A percentile compares a stretch with the other conserved stretches of the same genome.
phyloP scores from a whole-genome alignment of 1,139 yeast genomes.

The Citeromyces siamensis region DNA sequence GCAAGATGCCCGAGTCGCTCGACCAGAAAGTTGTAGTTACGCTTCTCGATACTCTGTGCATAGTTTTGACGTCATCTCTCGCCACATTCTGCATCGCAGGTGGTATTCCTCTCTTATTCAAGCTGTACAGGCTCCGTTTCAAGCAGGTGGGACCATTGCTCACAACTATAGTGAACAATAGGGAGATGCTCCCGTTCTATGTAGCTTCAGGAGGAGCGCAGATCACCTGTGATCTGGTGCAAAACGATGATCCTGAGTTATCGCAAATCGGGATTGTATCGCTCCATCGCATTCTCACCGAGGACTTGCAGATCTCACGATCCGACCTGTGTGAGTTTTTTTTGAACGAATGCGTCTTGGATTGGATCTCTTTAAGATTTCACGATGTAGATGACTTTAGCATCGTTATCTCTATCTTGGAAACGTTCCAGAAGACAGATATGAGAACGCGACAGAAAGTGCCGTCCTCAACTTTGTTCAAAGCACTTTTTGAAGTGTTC shows the following conservation, averaged over 20 bases:
- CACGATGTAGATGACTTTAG: slow-evolving; percentile 17
- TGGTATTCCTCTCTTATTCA: slow-evolving; percentile 30
- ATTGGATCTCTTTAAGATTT: slow-evolving; percentile 35
- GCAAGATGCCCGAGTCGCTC: not conserved
- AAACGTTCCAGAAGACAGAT: slow-evolving; percentile 30
- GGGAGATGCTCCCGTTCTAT: slow-evolving; percentile 28
- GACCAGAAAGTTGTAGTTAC: slow-evolving; percentile 18
- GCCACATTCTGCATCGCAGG: slow-evolving; percentile 45
- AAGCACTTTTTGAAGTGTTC: slow-evolving; percentile 28
- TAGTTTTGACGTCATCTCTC: slow-evolving; percentile 22
- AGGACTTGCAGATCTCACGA: slow-evolving; percentile 31
- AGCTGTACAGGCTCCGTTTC: not conserved
- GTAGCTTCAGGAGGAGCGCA: slow-evolving; percentile 46
- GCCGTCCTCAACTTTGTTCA: slow-evolving; percentile 31
- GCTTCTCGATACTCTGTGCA: slow-evolving; percentile 28
- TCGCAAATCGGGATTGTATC: slow-evolving; percentile 35
- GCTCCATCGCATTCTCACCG: slow-evolving; percentile 28
- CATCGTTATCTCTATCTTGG: slow-evolving; percentile 26
- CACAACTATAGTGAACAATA: slow-evolving; percentile 28
- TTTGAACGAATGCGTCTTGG: slow-evolving; percentile 34
- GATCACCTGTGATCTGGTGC: slow-evolving; percentile 36
- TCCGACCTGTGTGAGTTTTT: slow-evolving; percentile 45
- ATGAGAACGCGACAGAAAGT: slow-evolving; percentile 27
- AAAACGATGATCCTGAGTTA: slow-evolving; percentile 39
- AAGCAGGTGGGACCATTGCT: slow-evolving; percentile 30